Evolutionary conservation across 1,284 basidiomycete genomes (phyloP), one percentile per base, ranked within the genome.

Genomic region (Agroathelia rolfsii): DNA sequence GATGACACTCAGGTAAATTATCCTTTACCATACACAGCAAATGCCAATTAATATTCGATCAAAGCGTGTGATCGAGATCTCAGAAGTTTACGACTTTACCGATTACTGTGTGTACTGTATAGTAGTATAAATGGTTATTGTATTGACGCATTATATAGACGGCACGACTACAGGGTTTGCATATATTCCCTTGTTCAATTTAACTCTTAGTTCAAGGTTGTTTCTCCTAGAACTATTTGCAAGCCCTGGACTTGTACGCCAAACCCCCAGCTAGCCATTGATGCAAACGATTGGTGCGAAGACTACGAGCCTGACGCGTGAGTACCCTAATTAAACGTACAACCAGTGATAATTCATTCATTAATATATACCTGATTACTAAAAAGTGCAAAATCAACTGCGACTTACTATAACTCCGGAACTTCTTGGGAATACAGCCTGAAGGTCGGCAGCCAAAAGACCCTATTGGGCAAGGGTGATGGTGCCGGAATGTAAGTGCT

Each of bases 31-130:
- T n/a, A n/a, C n/a, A n/a, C n/a, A n/a, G n/a, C n/a, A n/a, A n/a
- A n/a, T n/a, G n/a, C n/a, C n/a, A n/a, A n/a, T n/a, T n/a, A n/a
- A n/a, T n/a, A n/a, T n/a, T n/a, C n/a, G n/a, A n/a, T n/a, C n/a
- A n/a, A 41, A 55, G 12, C 48, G 52, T 14, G 50, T 52, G 5
- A 59, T 59, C 34, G 38, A 54, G 3, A 45, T 60, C 6, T 46
- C 51, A 36, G 48, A 42, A 14, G 40, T 47, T 5, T 59, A 43
- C 35, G 53, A 60, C 41, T 58, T 53, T 32, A 53, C 51, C 11
- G 38, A 38, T 29, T 5, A 28, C 34, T 27, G 46, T 47, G 15
- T 46, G 48, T 3, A 47, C 42, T 12, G 34, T 37, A 0, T 14
- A n/a, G 15, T 14, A n/a, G 26, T 28, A 28, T 28, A 11, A 28